phyloP scores from a whole-genome alignment of 2,329 filamentous ascomycete species.

The Penicillium palitans region DNA sequence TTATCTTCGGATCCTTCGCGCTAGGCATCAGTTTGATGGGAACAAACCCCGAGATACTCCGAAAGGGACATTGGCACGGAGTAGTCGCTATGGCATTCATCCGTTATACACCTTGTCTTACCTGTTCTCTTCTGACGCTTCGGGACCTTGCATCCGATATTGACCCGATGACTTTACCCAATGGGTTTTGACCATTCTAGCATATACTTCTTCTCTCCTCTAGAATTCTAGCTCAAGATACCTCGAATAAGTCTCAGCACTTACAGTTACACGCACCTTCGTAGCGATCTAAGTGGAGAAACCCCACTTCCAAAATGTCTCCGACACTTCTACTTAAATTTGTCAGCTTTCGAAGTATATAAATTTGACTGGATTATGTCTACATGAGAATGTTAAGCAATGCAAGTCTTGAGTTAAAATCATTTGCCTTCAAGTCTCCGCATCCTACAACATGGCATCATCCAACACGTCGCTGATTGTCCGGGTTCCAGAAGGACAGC shows the following conservation, averaged over 20 bases:
- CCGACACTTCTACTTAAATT: background rate
- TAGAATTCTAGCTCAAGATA: too few relatives aligned
- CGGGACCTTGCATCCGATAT: background rate
- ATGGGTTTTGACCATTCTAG: background rate
- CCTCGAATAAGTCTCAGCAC: too few relatives aligned
- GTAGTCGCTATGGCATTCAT: background rate
- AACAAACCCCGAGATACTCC: too few relatives aligned
- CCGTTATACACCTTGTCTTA: background rate
- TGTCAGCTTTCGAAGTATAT: background rate
- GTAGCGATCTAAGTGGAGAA: background rate
- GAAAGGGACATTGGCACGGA: background rate
- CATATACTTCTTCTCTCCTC: background rate
- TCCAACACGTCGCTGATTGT: conserved; percentile 18
- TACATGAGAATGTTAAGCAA: background rate
- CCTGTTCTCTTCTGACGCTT: background rate
- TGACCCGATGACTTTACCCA: background rate
- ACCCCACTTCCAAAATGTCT: background rate
- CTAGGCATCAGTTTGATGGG: background rate
- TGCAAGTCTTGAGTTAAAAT: background rate
- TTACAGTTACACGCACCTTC: background rate
- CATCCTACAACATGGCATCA: background rate
- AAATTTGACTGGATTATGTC: background rate
- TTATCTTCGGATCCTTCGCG: background rate
- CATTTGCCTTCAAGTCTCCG: background rate
- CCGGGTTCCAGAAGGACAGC: conserved; percentile 5